phyloP scores from a whole-genome alignment of 495 filamentous ascomycete genomes.

The Lophiostoma macrostomum region DNA sequence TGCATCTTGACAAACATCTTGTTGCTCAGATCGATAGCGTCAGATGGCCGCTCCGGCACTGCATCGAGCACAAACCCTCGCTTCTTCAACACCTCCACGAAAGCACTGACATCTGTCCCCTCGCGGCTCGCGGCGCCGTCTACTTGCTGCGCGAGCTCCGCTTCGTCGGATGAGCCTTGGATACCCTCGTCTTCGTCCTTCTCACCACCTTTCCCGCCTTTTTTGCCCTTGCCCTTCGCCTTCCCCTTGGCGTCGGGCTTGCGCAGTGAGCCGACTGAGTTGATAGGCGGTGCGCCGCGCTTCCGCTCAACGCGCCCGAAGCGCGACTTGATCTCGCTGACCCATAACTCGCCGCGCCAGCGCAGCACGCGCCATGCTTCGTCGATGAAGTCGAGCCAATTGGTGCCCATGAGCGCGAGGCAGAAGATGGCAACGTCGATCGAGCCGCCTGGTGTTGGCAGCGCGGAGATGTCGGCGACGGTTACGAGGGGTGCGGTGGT shows the following conservation, averaged over 20 bases:
- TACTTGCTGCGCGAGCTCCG: conserved; percentile 35
- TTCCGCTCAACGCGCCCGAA: conserved; percentile 64
- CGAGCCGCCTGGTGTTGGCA: conserved; percentile 67
- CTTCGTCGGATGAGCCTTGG: conserved; percentile 20
- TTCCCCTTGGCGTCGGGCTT: conserved; percentile 54
- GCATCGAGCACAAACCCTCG: conserved; percentile 72
- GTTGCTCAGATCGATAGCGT: conserved; percentile 75
- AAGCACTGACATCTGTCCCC: conserved; percentile 83
- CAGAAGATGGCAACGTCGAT: conserved; percentile 91
- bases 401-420: conserved; percentile 96
- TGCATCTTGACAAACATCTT: conserved; percentile 98
- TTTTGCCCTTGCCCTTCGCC: conserved; percentile 46
- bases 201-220: conserved; percentile 42
- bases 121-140: conserved; percentile 52
- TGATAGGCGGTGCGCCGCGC: conserved; percentile 55
- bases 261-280: conserved; percentile 42
- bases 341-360: conserved; percentile 93
- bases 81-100: conserved; percentile 74
- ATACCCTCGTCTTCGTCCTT: conserved; percentile 44
- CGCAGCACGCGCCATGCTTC: conserved; percentile 88
- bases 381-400: conserved; percentile 93
- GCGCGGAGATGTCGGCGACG: conserved; percentile 78
- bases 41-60: conserved; percentile 44
- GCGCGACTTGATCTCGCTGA: conserved; percentile 91
- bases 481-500: conserved; percentile 65